Evolutionary conservation across 1,284 basidiomycete species (phyloP), one percentile per base, ranked within the genome.

Genomic region (Cutaneotrichosporon spelunceum): DNA sequence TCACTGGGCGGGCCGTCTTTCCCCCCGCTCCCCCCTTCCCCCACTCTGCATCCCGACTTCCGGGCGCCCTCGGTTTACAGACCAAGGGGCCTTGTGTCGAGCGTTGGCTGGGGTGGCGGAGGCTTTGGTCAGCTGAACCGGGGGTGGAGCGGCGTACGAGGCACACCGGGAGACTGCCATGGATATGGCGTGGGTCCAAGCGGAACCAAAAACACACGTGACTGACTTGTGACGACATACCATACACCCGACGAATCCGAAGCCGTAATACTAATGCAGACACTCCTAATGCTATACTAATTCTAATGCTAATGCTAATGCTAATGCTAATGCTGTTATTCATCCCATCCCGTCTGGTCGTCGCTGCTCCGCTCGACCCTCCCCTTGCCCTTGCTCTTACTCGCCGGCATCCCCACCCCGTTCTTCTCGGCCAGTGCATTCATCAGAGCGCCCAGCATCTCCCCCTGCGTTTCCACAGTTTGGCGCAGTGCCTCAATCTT

Each of bases 401-500:
- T 33, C 49, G 44, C 16, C n/a, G 55, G 44, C 16, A 45, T 45
- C 47, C 19, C 24, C 23, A 49, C 26, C 0, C 49, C 58, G 23
- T 62, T 56, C 39, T 29, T 34, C 5, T 50, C 36, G 11, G 59
- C 56, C 24, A 66, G n/a, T 5, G 59, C 61, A 9, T 33, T 30
- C 57, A 58, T 62, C 30, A 66, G 55, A 3, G 23, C 2, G 8
- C 45, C 21, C 16, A 63, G 53, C 61, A 66, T 67, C 56, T 76
- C 70, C 2, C 75, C 75, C 61, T 79, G 78, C 33, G 62, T 59
- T 54, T 79, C 76, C 54, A 79, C 70, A 2, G 72, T 72, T 26
- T 70, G 69, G 6, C 74, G 57, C 29, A 79, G 60, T 19, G 68
- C 64, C 45, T 76, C 73, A 26, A 79, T 78, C 64, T 79, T 75